phyloP scores from a whole-genome alignment of 2,329 filamentous ascomycete genomes.

The Fusarium sp. region DNA sequence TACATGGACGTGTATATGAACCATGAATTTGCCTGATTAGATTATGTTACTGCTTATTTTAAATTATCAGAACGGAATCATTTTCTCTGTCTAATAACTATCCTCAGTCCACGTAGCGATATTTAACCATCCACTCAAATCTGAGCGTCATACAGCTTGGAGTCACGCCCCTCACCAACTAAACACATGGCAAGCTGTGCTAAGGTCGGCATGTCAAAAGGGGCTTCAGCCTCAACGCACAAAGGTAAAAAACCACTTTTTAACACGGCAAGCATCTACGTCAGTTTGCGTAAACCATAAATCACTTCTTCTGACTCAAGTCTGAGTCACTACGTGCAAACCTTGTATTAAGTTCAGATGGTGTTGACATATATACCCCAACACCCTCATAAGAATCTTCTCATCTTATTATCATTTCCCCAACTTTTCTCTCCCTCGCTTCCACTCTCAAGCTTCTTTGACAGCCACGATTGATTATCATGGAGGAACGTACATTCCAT shows the following conservation, averaged over 20 bases:
- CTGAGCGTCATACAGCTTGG: too few relatives aligned
- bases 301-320: not conserved
- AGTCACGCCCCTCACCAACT: too few relatives aligned
- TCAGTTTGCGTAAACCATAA: not conserved
- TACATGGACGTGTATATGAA: too few relatives aligned
- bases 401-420: too few relatives aligned
- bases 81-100: too few relatives aligned
- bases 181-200: too few relatives aligned
- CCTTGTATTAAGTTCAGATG: not conserved
- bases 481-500: not conserved
- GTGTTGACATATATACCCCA: not conserved
- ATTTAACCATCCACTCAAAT: too few relatives aligned
- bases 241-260: too few relatives aligned
- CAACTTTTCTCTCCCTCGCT: not conserved
- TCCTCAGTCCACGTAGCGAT: fast-evolving
- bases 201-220: not conserved
- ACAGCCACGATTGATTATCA: not conserved
- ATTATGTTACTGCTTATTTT: fast-evolving
- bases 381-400: too few relatives aligned
- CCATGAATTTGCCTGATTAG: fast-evolving
- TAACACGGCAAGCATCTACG: not conserved
- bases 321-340: not conserved
- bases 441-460: not conserved
- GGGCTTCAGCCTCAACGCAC: not conserved
- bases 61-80: too few relatives aligned